Conservation (phyloP, 352 stramenopile genomes). For the Phytophthora foliorum region DNA sequence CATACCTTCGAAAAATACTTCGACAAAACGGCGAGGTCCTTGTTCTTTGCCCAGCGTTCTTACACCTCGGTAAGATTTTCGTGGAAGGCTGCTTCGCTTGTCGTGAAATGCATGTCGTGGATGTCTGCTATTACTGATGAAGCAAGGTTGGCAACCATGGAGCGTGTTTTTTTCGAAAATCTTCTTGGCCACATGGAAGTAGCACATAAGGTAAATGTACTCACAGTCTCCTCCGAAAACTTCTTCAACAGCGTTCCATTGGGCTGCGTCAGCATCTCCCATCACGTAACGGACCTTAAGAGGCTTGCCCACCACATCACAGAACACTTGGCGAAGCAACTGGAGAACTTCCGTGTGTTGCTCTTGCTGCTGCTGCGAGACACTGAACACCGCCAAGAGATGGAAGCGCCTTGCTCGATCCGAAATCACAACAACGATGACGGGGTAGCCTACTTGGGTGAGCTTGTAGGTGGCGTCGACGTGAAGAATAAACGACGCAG, state of each 20-base stretch:
- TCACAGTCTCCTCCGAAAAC: conserved; percentile 3
- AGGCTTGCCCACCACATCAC: neutral
- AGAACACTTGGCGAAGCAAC: conserved; percentile 2
- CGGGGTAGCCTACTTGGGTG: conserved; percentile 26
- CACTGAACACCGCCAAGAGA: conserved; percentile 32
- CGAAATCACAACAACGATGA: conserved; percentile 33
- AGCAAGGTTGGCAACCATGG: neutral
- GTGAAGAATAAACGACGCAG: conserved; percentile 27
- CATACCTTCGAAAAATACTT: neutral
- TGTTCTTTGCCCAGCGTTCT: neutral
- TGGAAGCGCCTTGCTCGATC: conserved; percentile 31
- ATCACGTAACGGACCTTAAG: conserved; percentile 21
- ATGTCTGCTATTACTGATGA: conserved; percentile 12
- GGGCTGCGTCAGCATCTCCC: conserved; percentile 31
- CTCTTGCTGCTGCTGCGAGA: conserved; percentile 21
- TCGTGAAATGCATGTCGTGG: conserved; percentile 19
- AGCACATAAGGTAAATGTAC: conserved; percentile 27
- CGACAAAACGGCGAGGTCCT: neutral
- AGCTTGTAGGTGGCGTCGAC: conserved; percentile 45
- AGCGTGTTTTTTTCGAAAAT: conserved; percentile 17
- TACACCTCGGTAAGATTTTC: neutral
- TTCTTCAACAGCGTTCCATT: conserved; percentile 25
- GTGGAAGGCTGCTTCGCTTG: conserved; percentile 1
- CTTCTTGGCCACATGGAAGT: conserved; percentile 31
- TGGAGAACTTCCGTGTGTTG: conserved; percentile 9